phyloP scores from a whole-genome alignment of 2,329 filamentous ascomycete genomes.

The Aspergillus ochraceus region DNA sequence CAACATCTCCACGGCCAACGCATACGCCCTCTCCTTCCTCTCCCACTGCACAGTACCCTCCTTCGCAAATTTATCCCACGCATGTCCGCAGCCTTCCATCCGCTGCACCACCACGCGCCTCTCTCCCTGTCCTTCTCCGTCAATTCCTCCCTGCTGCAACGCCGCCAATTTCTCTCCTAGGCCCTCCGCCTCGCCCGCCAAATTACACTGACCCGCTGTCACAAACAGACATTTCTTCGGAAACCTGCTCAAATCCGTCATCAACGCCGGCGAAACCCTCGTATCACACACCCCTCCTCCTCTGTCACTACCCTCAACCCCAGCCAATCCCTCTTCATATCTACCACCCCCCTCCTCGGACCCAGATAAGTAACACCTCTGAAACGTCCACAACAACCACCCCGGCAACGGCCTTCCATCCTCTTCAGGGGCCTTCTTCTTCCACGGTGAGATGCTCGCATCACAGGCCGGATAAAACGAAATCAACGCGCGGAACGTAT shows the following conservation, averaged over 20 bases:
- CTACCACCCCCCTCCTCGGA: not conserved
- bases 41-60: slow-evolving; percentile 26
- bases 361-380: slow-evolving; percentile 24
- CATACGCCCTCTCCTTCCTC: slow-evolving; percentile 32
- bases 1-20: slow-evolving; percentile 26
- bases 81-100: slow-evolving; percentile 35
- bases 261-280: slow-evolving; percentile 28
- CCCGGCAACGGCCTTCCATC: slow-evolving; percentile 8
- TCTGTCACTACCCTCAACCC: not conserved
- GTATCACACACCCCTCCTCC: slow-evolving; percentile 16
- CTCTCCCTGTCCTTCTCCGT: slow-evolving; percentile 4
- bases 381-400: slow-evolving; percentile 22
- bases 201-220: slow-evolving; percentile 23
- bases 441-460: slow-evolving; percentile 3
- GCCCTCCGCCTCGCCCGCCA: slow-evolving; percentile 26
- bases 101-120: slow-evolving; percentile 22
- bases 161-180: slow-evolving; percentile 20
- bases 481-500: slow-evolving; percentile 26
- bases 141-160: not conserved
- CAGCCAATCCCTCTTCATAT: too few relatives aligned
- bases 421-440: not conserved
- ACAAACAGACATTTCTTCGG: slow-evolving; percentile 25
- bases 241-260: slow-evolving; percentile 12
- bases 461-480: slow-evolving; percentile 33
- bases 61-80: slow-evolving; percentile 36